Evolutionary conservation across 441 rosid genomes (phyloP), one percentile per base, ranked within the genome.

Genomic region (Eutrema salsugineum): DNA sequence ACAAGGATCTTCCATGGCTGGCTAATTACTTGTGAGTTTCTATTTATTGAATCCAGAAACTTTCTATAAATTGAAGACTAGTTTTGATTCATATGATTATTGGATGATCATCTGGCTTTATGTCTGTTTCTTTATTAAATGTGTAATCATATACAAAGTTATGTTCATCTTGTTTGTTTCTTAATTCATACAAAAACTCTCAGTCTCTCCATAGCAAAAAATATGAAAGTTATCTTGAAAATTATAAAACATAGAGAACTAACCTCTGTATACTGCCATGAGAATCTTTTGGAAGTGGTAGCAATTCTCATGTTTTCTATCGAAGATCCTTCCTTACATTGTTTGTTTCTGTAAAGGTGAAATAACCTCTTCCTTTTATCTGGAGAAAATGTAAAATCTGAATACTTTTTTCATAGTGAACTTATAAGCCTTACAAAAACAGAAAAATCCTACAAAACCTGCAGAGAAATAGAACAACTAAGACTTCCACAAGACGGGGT

Each of bases 1-100:
- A 83, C 83, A 81, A 77, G 79, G 97, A 89, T 50, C 73, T 94
- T 22, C 91, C 98, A 19, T 94, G 99, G 99, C 69, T 90, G 72
- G 86, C 89, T 48, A 94, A 84, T 79, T 94, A 86, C 75, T 80
- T 94, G 75, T 92, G 88, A 89, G 74, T 16, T 50, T 30, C 15
- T 59, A 0, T 66, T 46, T 33, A 28, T 49, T 58, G 72, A 66
- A 40, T 44, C 69, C 8, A 27, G 16, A n/a, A 50, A 50, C 62
- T 51, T 53, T 60, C 24, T 67, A 60, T 53, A 75, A 42, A 44
- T 44, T 43, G 15, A 61, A 68, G 57, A 33, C 57, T 60, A 58
- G 68, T 50, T 74, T 74, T 59, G 60, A 33, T 55, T 55, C 40
- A 55, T 33, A 20, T 55, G 33, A n/a, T n/a, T n/a, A n/a, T n/a